Evolutionary conservation across 345 rosid species (phyloP), one percentile per base, ranked within the genome.

Genomic region (Geranium rotundifolium): DNA sequence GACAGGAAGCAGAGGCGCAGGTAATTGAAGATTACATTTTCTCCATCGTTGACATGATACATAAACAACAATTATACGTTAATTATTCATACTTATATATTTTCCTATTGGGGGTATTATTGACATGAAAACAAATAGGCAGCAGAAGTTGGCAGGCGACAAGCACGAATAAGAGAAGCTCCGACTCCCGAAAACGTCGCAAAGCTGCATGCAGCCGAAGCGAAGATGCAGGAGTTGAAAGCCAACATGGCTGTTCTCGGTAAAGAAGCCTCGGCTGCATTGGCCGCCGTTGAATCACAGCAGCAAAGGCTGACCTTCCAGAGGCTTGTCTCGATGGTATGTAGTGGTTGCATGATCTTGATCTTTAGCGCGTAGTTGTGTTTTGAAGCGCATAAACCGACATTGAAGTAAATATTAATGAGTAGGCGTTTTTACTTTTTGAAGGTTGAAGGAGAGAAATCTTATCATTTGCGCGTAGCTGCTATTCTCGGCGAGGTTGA

Each of bases 1-100:
- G 99, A 74, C 99, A 89, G 83, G 98, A 92, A 77, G 98, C 98
- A 52, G 97, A 92, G 81, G 19, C 81, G 20, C 88, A 85, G 89
- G 98, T 92, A 34, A 34, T 34, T 0, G 10, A 34, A 34, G 41
- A 8, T 34, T 34, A 85, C 75, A 66, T 46, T 55, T 64, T 8
- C 10, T 71, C 39, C 18, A 18, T 67, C 34, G 19, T 52, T 59
- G 46, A 54, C 41, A 18, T 57, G 19, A 60, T 68, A 27, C 62
- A 30, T 20, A 34, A 8, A 34, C 10, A 60, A 2, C 15, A 23
- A 23, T 23, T 61, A 17, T 37, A 41, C 67, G 57, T 57, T 18
- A 17, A 67, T 15, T 5, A 2, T 23, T 23, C 1, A 23, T 23
- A 23, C 27, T 23, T 23, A 54, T 46, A 71, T 75, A 56, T 73